Conservation (phyloP, 305 asterid genomes). For the Plantago coronopus region DNA sequence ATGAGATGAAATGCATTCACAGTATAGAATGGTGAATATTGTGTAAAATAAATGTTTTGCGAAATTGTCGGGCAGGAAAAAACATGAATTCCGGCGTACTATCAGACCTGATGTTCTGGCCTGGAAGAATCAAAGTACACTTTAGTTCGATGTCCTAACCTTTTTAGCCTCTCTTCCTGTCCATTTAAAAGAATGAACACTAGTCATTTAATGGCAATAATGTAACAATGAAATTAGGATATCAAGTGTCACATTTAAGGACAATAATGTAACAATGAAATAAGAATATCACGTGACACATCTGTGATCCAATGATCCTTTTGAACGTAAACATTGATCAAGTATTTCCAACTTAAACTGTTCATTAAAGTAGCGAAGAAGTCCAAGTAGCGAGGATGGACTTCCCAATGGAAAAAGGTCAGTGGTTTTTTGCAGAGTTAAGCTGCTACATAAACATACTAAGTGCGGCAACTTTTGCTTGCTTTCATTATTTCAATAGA, state of each 20-base stretch:
- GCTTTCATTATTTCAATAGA: not conserved
- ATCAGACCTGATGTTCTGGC: conserved; percentile 16
- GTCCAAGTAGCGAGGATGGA: too few species aligned
- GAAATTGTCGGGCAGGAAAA: not conserved
- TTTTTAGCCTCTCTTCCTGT: conserved; percentile 64
- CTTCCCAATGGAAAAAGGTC: not conserved
- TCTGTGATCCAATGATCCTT: not conserved
- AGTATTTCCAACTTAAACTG: not conserved
- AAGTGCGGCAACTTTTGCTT: not conserved
- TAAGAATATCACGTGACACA: not conserved
- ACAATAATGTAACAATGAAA: too few species aligned
- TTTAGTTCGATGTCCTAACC: conserved; percentile 61
- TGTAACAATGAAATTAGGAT: conserved; percentile 2
- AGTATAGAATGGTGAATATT: not conserved
- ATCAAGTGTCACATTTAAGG: not conserved
- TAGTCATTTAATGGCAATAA: conserved; percentile 3
- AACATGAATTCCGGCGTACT: not conserved
- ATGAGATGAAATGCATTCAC: not conserved
- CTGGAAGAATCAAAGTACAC: conserved; percentile 60
- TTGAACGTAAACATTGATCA: not conserved
- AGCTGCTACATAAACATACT: not conserved
- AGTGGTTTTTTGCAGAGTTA: not conserved
- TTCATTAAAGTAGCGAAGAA: too few species aligned
- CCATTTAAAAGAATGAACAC: conserved; percentile 16
- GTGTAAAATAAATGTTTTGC: conserved; percentile 5